Base-by-base conservation (phyloP, 2,329 filamentous ascomycete genomes). In the Chlorencoelia australis region DNA sequence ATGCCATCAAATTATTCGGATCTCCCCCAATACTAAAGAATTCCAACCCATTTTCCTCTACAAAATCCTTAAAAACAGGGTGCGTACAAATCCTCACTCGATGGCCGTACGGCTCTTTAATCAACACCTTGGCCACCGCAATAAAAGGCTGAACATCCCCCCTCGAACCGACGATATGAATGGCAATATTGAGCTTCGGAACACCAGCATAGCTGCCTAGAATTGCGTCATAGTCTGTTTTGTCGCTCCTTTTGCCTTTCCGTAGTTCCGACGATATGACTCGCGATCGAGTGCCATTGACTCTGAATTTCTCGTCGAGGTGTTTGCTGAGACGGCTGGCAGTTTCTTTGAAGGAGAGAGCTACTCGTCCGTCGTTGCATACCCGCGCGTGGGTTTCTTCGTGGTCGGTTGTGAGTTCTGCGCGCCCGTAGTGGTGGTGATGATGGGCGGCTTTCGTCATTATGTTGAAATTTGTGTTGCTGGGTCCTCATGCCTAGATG, bases 121-220 rank as follows among this genome's bases (percentile, higher is more conserved):
- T n/a, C 28, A 91, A 60, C 1, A 82, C 69, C 57, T 82, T 79
- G 14, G 79, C 82, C 32, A 91, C 71, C 46, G 76, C 77, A 14
- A 91, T 59, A 43, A 91, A 91, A 0, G 84, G 84, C 53, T 91
- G 84, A 2, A 82, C 79, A 51, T 91, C 84, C 22, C 84, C 84
- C 32, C 84, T 68, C 3, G 76, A 83, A 3, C 84, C 84, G 48
- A 89, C 86, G 5, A 89, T 80, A 72, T 87, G 86, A 49, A 89
- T 79, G 18, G 87, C 82, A 35, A 91, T 81, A 55, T 87, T 88
- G 30, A 91, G 21, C 24, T 28, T 45, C 16, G 52, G 52, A 7
- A 24, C 11, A 11, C 7, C 7, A 24, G 21, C 21, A n/a, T n/a
- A n/a, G n/a, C n/a, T n/a, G n/a, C n/a, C n/a, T n/a, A n/a, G n/a